Evolutionary conservation across 768 basidiomycete genomes (phyloP).

Genomic region (Naganishia antarctica): DNA sequence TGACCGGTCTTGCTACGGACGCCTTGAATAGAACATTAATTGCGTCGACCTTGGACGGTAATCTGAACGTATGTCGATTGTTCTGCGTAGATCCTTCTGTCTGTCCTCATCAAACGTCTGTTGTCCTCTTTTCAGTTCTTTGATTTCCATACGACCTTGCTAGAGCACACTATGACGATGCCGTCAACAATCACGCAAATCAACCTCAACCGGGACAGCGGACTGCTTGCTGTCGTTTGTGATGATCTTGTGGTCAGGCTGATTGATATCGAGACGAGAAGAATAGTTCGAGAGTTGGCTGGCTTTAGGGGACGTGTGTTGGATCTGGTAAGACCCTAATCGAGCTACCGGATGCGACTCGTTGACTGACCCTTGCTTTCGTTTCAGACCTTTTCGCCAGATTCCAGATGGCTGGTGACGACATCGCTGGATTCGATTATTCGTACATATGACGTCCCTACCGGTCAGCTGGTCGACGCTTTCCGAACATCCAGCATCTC

Average conservation of each 20-base stretch:
- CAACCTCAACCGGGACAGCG: constrained; percentile 74
- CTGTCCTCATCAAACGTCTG: no score
- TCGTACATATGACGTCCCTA: constrained; percentile 92
- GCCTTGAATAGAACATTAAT: constrained; percentile 74
- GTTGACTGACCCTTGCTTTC: constrained; percentile 13
- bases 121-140: constrained; percentile 67
- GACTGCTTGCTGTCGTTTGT: constrained; percentile 72
- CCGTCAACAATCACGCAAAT: constrained; percentile 68
- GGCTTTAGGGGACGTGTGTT: constrained; percentile 80
- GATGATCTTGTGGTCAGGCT: constrained; percentile 82
- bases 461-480: constrained; percentile 83
- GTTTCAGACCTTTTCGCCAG: constrained; percentile 80
- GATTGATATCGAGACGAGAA: constrained; percentile 82
- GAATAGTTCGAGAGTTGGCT: constrained; percentile 79
- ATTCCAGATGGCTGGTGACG: constrained; percentile 86
- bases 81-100: no score
- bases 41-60: constrained; percentile 82
- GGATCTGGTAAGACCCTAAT: constrained; percentile 66
- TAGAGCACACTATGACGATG: constrained; percentile 64
- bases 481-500: constrained; percentile 83
- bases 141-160: constrained; percentile 80
- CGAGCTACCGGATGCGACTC: not conserved
- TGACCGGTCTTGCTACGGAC: constrained; percentile 82
- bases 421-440: constrained; percentile 86
- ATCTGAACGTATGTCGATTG: constrained; percentile 77